Percentiles rank a stretch among this genome's conserved stretches.
Evolutionary conservation across 2,329 filamentous ascomycete species (phyloP).

Genomic region (Aurifilum marmelostoma): DNA sequence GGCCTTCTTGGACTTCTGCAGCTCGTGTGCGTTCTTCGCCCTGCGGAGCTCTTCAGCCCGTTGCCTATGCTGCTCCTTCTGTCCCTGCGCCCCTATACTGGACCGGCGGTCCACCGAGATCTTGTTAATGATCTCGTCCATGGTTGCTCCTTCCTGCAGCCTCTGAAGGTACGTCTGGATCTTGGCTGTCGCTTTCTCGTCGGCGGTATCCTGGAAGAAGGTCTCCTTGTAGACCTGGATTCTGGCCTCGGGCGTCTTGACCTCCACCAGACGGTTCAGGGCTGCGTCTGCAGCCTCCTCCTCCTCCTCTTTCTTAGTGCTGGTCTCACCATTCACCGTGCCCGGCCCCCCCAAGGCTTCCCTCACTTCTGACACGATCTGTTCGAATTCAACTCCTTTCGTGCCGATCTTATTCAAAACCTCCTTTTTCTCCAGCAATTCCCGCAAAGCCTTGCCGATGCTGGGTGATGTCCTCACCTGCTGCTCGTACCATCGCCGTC

Average conservation of each 20-base stretch:
- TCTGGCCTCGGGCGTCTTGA: slow-evolving; percentile 26
- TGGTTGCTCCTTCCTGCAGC: slow-evolving; percentile 32
- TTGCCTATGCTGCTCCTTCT: slow-evolving; percentile 36
- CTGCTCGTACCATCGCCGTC: slow-evolving; percentile 56
- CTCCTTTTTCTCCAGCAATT: slow-evolving; percentile 25
- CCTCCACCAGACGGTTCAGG: slow-evolving; percentile 30
- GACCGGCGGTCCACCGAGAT: slow-evolving; percentile 34
- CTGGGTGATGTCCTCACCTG: slow-evolving; percentile 32
- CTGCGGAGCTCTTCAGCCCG: slow-evolving; percentile 36
- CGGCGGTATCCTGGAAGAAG: slow-evolving; percentile 31
- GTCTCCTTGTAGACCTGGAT: slow-evolving; percentile 32
- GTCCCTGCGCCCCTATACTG: slow-evolving; percentile 31
- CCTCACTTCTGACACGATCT: slow-evolving; percentile 30
- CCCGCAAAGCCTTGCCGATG: slow-evolving; percentile 32
- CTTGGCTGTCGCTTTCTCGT: slow-evolving; percentile 31
- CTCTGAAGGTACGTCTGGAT: slow-evolving; percentile 35
- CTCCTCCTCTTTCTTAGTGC: neutral
- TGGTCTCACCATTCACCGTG: slow-evolving; percentile 7
- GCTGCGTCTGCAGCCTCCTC: slow-evolving; percentile 18
- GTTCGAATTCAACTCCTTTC: slow-evolving; percentile 27
- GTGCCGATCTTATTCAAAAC: slow-evolving; percentile 26
- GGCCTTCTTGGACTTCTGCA: slow-evolving; percentile 36
- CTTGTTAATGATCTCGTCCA: slow-evolving; percentile 35
- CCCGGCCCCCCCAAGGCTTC: slow-evolving; percentile 11
- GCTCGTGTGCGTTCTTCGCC: slow-evolving; percentile 34